A percentile compares a stretch with the other conserved stretches of the same genome.
Evolutionary conservation across 176 grass and related monocot species (phyloP).

Genomic region (Bonia amplexicaulis): DNA sequence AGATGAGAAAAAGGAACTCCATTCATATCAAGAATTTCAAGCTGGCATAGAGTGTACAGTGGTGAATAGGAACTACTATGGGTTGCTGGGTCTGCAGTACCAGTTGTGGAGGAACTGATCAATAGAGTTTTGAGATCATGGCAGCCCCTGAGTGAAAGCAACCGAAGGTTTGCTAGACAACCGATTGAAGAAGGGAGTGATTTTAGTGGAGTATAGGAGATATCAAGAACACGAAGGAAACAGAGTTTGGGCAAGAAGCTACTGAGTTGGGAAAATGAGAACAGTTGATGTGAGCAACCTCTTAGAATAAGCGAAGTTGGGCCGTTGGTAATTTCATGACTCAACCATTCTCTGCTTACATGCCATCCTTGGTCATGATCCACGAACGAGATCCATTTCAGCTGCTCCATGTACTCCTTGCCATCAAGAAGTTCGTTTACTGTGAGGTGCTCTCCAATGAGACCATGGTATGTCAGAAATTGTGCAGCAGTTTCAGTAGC

Average conservation of each 20-base stretch:
- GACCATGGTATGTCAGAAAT: neutral
- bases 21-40: conserved; percentile 8
- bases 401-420: neutral
- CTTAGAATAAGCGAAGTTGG: neutral
- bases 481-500: neutral
- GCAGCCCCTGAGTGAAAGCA: conserved; percentile 17
- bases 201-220: conserved; percentile 14
- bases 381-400: neutral
- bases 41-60: neutral
- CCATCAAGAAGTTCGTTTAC: neutral
- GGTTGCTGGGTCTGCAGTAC: neutral
- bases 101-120: neutral
- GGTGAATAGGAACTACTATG: neutral
- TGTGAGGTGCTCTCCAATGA: neutral
- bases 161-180: neutral
- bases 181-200: neutral
- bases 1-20: neutral
- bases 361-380: neutral
- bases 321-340: neutral
- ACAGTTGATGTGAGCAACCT: neutral
- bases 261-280: neutral
- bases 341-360: neutral
- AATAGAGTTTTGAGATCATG: neutral
- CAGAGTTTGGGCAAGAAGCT: neutral
- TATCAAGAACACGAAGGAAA: neutral